phyloP scores from a whole-genome alignment of 345 rosid species.

The Jatropha curcas region DNA sequence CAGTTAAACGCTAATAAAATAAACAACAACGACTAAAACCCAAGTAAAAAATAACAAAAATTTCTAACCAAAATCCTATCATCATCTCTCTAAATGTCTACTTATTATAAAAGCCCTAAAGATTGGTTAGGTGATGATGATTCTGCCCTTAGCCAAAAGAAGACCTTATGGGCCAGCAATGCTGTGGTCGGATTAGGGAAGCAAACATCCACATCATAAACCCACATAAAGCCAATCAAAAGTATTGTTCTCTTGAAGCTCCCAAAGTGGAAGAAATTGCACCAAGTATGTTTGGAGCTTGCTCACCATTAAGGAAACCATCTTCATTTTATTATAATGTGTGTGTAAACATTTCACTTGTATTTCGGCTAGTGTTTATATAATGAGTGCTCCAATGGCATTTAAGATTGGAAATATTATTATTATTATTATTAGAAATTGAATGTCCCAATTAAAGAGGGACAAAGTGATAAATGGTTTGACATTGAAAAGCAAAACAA shows the following conservation, averaged over 20 bases:
- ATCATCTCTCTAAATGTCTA: too few relatives aligned
- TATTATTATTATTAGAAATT: neutral
- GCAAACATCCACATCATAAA: conserved; percentile 38
- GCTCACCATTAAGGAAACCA: conserved; percentile 43
- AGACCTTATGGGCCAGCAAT: neutral
- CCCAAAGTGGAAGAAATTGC: conserved; percentile 19
- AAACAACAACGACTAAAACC: too few relatives aligned
- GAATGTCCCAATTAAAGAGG: neutral
- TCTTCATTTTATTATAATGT: conserved; percentile 11
- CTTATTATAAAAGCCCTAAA: conserved; percentile 31
- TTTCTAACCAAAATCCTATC: too few relatives aligned
- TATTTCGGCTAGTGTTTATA: too few relatives aligned
- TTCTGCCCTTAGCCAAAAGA: neutral
- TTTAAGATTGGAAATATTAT: neutral
- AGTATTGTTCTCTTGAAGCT: conserved; percentile 4
- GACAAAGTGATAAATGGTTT: neutral
- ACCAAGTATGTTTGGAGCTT: conserved; percentile 24
- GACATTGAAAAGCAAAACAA: conserved; percentile 6
- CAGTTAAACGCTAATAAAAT: too few relatives aligned
- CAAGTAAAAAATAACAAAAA: too few relatives aligned
- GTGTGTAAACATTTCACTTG: conserved; percentile 7
- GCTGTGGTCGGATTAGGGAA: conserved; percentile 36
- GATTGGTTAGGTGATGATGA: conserved; percentile 14
- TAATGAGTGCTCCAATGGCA: neutral
- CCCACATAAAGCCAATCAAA: conserved; percentile 12